Conservation (phyloP, 1,139 yeast species). For the Insectozyma bohioensis region DNA sequence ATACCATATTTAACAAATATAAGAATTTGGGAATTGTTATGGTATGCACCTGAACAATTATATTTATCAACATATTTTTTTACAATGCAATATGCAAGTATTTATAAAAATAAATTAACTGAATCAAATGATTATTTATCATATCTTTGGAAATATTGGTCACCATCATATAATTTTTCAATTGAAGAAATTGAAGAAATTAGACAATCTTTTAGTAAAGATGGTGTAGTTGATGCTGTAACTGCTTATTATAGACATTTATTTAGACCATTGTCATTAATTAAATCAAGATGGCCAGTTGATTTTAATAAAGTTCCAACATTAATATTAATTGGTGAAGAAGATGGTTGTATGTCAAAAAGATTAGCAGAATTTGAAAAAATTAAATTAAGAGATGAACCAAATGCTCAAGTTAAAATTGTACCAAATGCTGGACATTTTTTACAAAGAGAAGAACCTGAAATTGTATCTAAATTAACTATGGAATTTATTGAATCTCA, state of each 20-base stretch:
- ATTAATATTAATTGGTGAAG: constrained; percentile 35
- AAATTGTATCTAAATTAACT: constrained; percentile 25
- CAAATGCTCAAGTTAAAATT: constrained; percentile 30
- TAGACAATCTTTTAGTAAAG: constrained; percentile 25
- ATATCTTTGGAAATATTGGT: constrained; percentile 41
- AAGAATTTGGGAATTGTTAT: constrained; percentile 26
- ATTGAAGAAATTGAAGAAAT: constrained; percentile 29
- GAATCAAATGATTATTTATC: constrained; percentile 29
- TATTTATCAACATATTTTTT: constrained; percentile 39
- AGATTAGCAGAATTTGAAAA: constrained; percentile 28
- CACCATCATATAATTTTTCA: constrained; percentile 38
- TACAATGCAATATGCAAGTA: constrained; percentile 36
- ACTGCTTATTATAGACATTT: constrained; percentile 45
- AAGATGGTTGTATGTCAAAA: constrained; percentile 42
- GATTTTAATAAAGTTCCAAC: constrained; percentile 43
- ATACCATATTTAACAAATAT: constrained; percentile 39
- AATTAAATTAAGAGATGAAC: constrained; percentile 15
- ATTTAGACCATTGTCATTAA: constrained; percentile 23
- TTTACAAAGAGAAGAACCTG: constrained; percentile 43
- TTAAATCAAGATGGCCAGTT: constrained; percentile 26
- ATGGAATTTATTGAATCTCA: constrained; percentile 27
- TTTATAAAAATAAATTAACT: constrained; percentile 27
- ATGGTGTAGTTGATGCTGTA: constrained; percentile 35
- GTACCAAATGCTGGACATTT: constrained; percentile 40
- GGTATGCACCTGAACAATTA: constrained; percentile 35